phyloP scores from a whole-genome alignment of 352 stramenopile species.

The Phytophthora pinifolia region DNA sequence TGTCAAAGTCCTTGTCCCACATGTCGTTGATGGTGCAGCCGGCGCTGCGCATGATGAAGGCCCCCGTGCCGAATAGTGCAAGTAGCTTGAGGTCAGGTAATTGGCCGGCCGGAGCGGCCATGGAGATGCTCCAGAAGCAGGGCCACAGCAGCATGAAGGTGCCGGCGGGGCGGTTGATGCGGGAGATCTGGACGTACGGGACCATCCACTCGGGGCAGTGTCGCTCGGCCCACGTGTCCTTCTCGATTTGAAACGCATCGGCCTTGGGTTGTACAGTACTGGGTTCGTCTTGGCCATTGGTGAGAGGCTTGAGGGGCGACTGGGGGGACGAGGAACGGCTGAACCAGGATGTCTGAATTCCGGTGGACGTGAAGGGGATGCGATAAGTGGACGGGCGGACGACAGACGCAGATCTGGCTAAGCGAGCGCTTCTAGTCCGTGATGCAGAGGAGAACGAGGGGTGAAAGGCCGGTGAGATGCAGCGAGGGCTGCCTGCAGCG shows the following conservation, averaged over 20 bases:
- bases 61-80: constrained; percentile 83
- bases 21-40: constrained; percentile 99
- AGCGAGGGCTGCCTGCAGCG: constrained; percentile 8
- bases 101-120: constrained; percentile 84
- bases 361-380: constrained; percentile 10
- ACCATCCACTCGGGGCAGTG: constrained; percentile 77
- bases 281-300: background rate
- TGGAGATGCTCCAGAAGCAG: constrained; percentile 96
- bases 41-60: constrained; percentile 96
- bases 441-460: background rate
- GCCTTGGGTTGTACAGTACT: background rate
- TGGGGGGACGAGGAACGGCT: constrained; percentile 12
- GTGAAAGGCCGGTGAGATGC: background rate
- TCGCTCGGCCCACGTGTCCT: constrained; percentile 85
- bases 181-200: constrained; percentile 86
- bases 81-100: constrained; percentile 85
- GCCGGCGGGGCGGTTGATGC: constrained; percentile 78
- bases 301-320: constrained; percentile 3
- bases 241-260: constrained; percentile 70
- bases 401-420: background rate
- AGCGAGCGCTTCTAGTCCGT: background rate
- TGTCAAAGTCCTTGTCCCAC: constrained; percentile 98
- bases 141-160: constrained; percentile 98
- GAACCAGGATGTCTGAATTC: constrained; percentile 16
- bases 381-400: constrained; percentile 4